Percentiles rank a stretch among this genome's conserved stretches.
These are phyloP conservation scores for Vaccinium macrocarpon DNA, from an alignment of 148 eudicot species.

Conservation along the genomic window DNA sequence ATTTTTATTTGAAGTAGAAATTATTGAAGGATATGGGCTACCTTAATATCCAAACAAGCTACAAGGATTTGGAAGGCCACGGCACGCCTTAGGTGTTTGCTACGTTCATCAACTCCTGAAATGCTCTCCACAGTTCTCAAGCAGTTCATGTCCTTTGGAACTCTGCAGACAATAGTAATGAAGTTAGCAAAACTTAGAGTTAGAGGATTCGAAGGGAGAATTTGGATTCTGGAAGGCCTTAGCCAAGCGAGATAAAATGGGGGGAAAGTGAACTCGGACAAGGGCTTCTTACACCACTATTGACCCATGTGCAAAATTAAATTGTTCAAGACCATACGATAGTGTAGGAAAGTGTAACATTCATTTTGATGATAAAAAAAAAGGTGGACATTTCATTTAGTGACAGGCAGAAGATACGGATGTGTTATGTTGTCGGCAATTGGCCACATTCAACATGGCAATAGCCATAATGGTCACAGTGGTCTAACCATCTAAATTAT, in stretches of 20 bases:
- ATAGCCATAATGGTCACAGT: background rate
- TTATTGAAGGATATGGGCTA: slow-evolving; percentile 18
- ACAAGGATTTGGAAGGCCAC: slow-evolving; percentile 59
- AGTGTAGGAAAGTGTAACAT: background rate
- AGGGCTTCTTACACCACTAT: background rate
- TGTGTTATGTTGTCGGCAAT: background rate
- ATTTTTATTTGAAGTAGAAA: background rate
- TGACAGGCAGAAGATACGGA: background rate
- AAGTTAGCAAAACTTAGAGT: background rate
- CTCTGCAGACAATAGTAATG: slow-evolving; percentile 36
- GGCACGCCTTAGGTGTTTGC: slow-evolving; percentile 65
- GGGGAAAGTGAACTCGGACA: background rate
- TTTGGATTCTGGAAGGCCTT: background rate
- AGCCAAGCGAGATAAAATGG: background rate
- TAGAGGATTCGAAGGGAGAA: background rate
- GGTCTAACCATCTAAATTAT: background rate
- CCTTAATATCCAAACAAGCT: slow-evolving; percentile 63
- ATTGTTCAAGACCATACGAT: background rate
- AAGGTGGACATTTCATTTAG: background rate
- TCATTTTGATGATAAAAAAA: too few species aligned
- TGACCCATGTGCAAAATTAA: background rate
- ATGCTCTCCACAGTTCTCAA: slow-evolving; percentile 68
- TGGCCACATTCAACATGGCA: background rate
- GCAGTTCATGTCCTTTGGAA: slow-evolving; percentile 69
- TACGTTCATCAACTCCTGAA: slow-evolving; percentile 54